A percentile compares a stretch with the other conserved stretches of the same genome.
These are phyloP conservation scores for Penicillium sp. DNA, from an alignment of 2,329 filamentous ascomycete species.

Conservation along the genomic window DNA sequence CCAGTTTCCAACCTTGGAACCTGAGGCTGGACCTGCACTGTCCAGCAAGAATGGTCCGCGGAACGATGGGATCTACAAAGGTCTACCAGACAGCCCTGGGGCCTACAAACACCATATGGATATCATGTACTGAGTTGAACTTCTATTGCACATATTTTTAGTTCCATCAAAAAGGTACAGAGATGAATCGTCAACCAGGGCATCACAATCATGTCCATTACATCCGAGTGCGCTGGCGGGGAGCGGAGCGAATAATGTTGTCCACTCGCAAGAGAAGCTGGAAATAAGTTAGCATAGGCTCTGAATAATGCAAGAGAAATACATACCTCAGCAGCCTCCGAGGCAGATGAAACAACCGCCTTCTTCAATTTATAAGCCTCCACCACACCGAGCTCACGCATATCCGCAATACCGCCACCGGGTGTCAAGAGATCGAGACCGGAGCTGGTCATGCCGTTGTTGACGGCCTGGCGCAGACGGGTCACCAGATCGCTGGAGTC, in stretches of 20 bases:
- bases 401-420: slow-evolving; percentile 90
- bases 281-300: slow-evolving; percentile 16
- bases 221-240: slow-evolving; percentile 77
- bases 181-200: slow-evolving; percentile 20
- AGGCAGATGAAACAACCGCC: slow-evolving; percentile 95
- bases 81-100: too few relatives aligned
- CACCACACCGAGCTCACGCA: slow-evolving; percentile 92
- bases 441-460: slow-evolving; percentile 89
- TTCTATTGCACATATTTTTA: slow-evolving; percentile 18
- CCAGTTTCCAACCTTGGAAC: too few relatives aligned
- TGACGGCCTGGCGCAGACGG: slow-evolving; percentile 87
- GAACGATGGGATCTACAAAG: too few relatives aligned
- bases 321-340: slow-evolving; percentile 91
- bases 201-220: slow-evolving; percentile 43
- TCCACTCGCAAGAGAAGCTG: slow-evolving; percentile 90
- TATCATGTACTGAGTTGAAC: slow-evolving; percentile 13
- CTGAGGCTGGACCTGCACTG: too few relatives aligned
- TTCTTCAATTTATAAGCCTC: slow-evolving; percentile 99
- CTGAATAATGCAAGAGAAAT: background rate
- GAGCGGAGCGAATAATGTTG: slow-evolving; percentile 95
- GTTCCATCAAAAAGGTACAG: slow-evolving; percentile 15
- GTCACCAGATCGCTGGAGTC: slow-evolving; percentile 94
- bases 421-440: slow-evolving; percentile 87
- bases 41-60: too few relatives aligned
- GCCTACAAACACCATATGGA: background rate